Evolutionary conservation across 129 eudicot genomes (phyloP).

Genomic region (Chrysanthemum seticuspe): DNA sequence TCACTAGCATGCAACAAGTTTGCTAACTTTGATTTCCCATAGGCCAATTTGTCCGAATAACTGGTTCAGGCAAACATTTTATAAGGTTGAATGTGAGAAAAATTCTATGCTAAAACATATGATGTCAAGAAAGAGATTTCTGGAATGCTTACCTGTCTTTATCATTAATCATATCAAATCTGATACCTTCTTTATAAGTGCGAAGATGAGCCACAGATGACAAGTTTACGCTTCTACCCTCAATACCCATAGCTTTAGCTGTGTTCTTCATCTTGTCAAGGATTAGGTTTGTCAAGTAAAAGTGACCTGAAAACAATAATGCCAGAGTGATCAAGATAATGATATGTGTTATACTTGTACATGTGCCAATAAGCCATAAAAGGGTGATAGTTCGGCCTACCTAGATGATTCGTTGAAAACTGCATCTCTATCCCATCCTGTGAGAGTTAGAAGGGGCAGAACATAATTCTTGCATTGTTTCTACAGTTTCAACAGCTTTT

Average conservation of each 20-base stretch:
- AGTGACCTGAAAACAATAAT: constrained; percentile 18
- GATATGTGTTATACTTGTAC: not conserved
- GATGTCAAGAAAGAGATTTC: not conserved
- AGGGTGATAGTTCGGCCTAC: constrained; percentile 21
- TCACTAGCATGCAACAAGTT: constrained; percentile 85
- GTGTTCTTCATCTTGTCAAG: too few species aligned
- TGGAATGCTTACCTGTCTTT: constrained; percentile 51
- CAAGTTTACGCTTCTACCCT: too few species aligned
- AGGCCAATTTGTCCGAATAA: constrained; percentile 79
- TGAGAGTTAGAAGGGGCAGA: constrained; percentile 82
- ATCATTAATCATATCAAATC: too few species aligned
- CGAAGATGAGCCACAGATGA: too few species aligned
- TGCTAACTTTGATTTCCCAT: constrained; percentile 89
- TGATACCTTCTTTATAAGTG: too few species aligned
- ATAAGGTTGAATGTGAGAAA: not conserved
- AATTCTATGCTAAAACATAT: not conserved
- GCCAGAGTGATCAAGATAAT: constrained; percentile 11
- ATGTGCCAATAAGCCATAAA: not conserved
- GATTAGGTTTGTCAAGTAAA: too few species aligned
- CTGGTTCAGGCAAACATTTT: constrained; percentile 39
- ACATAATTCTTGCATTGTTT: constrained; percentile 97
- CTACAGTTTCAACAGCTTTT: constrained; percentile 31
- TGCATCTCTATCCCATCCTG: constrained; percentile 83
- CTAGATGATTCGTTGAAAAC: constrained; percentile 86
- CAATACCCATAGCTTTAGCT: too few species aligned